phyloP scores from a whole-genome alignment of 306 rosid genomes.

The Cicer chorassanicum region DNA sequence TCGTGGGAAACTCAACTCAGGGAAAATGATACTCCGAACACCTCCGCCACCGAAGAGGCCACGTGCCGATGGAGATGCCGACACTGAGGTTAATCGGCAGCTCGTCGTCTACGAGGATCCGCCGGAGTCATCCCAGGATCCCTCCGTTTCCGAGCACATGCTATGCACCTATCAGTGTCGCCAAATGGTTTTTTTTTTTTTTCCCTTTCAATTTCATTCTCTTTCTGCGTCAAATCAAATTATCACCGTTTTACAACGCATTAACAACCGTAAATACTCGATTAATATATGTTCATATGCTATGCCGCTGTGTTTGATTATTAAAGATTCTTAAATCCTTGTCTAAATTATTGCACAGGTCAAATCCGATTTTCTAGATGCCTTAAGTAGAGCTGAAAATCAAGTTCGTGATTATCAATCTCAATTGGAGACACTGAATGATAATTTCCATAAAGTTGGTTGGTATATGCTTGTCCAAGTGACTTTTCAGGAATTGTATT shows the following conservation, averaged over 20 bases:
- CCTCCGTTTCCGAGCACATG: constrained; percentile 44
- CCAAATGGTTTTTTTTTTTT: constrained; percentile 86
- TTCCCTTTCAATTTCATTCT: neutral
- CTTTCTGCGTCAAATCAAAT: neutral
- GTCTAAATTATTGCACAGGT: constrained; percentile 54
- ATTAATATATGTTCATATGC: neutral
- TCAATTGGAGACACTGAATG: constrained; percentile 55
- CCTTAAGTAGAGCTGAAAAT: constrained; percentile 78
- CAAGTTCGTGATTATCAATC: constrained; percentile 73
- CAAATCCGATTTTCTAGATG: constrained; percentile 82
- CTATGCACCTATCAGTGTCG: constrained; percentile 95
- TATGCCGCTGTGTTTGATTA: neutral
- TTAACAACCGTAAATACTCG: neutral
- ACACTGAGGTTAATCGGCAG: constrained; percentile 39
- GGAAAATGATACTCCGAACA: constrained; percentile 74
- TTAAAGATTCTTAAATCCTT: neutral
- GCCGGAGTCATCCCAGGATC: constrained; percentile 47
- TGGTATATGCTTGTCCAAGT: constrained; percentile 42
- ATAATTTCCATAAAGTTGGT: constrained; percentile 71
- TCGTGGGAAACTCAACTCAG: neutral
- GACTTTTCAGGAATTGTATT: neutral
- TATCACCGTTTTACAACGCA: neutral
- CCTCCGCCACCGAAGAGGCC: constrained; percentile 86
- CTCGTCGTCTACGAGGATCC: constrained; percentile 83
- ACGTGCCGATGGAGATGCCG: constrained; percentile 52